Conservation (phyloP, 129 eudicot species). For the Scalesia atractyloides region DNA sequence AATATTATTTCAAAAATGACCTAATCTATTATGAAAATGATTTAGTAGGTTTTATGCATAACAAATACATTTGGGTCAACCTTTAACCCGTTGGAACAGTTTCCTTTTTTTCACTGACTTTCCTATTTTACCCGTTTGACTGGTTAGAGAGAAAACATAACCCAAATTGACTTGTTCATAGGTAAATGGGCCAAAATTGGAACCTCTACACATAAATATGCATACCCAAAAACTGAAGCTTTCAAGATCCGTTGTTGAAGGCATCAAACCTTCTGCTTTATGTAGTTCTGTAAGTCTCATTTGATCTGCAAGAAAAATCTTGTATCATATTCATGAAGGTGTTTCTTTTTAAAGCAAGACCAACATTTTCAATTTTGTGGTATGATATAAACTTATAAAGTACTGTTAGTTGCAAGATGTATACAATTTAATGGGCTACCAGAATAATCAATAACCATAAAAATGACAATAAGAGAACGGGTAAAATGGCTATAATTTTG, state of each 20-base stretch:
- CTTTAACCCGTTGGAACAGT: not conserved
- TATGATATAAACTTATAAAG: not conserved
- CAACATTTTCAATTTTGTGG: not conserved
- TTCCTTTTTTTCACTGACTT: not conserved
- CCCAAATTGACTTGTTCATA: constrained; percentile 5
- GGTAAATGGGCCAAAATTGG: constrained; percentile 8
- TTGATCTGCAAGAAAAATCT: constrained; percentile 56
- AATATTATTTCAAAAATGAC: not conserved
- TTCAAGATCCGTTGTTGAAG: constrained; percentile 81
- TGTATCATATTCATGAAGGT: constrained; percentile 6
- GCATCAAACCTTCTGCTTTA: constrained; percentile 92
- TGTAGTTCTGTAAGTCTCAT: constrained; percentile 71
- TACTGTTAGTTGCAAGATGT: not conserved
- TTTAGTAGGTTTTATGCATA: constrained; percentile 5
- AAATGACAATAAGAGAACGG: not conserved
- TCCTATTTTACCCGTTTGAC: not conserved
- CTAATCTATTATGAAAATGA: not conserved
- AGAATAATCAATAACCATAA: not conserved
- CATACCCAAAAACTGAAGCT: constrained; percentile 97
- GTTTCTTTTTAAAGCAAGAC: constrained; percentile 6
- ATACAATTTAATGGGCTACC: not conserved
- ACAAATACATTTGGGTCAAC: not conserved
- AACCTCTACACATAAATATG: constrained; percentile 17
- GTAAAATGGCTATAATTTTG: not conserved
- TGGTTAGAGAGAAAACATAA: not conserved